Base-by-base conservation (phyloP, 2,329 filamentous ascomycete genomes). In the Zymoseptoria tritici region DNA sequence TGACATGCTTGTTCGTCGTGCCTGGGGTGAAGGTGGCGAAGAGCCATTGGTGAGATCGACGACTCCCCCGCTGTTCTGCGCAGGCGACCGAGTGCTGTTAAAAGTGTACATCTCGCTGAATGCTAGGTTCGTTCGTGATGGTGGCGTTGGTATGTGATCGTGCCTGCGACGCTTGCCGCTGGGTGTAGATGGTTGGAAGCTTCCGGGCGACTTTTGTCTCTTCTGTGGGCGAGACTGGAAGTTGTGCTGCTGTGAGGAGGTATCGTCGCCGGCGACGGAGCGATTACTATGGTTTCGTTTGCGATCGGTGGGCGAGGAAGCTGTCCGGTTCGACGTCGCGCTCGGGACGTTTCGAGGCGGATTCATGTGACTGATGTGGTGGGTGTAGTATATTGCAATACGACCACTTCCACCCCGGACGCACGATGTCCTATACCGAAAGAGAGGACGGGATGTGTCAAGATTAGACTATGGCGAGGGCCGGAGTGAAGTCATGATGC, bases 101-200 rank as follows among this genome's bases (percentile, higher is more conserved):
- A 83, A 83, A 61, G 74, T 79, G 68, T 83, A 83, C 81, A 84
- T 84, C 64, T 77, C 80, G 77, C 76, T 53, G 71, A 71, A 70
- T 19, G 62, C 62, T 56, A 68, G 62, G 36, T 66, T 67, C 5
- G 60, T 51, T 29, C 36, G 36, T 16, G 52, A 57, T 36, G 65
- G 58, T 20, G 63, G 59, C 16, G 62, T 56, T 16, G 70, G 64
- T 31, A 70, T 62, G 49, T 67, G 65, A 42, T 73, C 73, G 54
- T 52, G 60, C 60, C 73, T 74, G 51, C 69, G 67, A 53, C 78
- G 77, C 65, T 81, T 81, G 64, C 66, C 74, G 50, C 66, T 67
- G 16, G 75, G 73, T 52, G 57, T 61, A 59, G 57, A 56, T 65
- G 62, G 46, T 59, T 62, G 61, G 58, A 67, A 21, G 22, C 16